Conservation (phyloP, 352 stramenopile species). For the Pythium rhizo-oryzae region DNA sequence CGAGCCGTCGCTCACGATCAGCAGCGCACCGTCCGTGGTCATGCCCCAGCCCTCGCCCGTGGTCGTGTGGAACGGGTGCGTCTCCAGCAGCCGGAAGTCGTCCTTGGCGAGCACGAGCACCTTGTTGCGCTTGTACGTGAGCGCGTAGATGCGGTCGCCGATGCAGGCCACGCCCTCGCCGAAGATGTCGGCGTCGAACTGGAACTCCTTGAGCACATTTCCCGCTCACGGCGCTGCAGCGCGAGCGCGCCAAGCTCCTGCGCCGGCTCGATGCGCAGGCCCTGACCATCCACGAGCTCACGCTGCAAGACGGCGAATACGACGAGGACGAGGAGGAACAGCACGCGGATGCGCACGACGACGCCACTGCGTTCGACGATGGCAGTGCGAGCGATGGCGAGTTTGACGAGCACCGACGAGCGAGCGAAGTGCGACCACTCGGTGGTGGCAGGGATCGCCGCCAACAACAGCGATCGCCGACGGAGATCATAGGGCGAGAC, state of each 20-base stretch:
- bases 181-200: slow-evolving; percentile 65
- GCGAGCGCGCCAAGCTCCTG: slow-evolving; percentile 47
- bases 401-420: too few relatives aligned
- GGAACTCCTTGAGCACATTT: slow-evolving; percentile 48
- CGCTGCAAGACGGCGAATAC: slow-evolving; percentile 61
- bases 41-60: too few relatives aligned
- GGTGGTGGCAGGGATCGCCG: neutral
- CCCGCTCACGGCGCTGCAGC: slow-evolving; percentile 42
- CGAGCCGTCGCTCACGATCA: slow-evolving; percentile 89
- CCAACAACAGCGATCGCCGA: neutral
- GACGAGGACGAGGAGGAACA: slow-evolving; percentile 28
- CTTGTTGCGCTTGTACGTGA: too few relatives aligned
- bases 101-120: slow-evolving; percentile 63
- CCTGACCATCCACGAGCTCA: slow-evolving; percentile 80
- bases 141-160: slow-evolving; percentile 73
- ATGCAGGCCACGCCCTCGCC: slow-evolving; percentile 78
- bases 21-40: slow-evolving; percentile 73
- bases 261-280: slow-evolving; percentile 58
- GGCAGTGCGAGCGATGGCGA: neutral
- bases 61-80: slow-evolving; percentile 64
- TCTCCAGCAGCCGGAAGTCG: slow-evolving; percentile 54
- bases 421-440: neutral
- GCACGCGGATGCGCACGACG: slow-evolving; percentile 1
- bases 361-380: neutral
- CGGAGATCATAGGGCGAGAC: neutral